Conservation (phyloP, 345 rosid genomes). For the Eucalyptus camaldulensis region DNA sequence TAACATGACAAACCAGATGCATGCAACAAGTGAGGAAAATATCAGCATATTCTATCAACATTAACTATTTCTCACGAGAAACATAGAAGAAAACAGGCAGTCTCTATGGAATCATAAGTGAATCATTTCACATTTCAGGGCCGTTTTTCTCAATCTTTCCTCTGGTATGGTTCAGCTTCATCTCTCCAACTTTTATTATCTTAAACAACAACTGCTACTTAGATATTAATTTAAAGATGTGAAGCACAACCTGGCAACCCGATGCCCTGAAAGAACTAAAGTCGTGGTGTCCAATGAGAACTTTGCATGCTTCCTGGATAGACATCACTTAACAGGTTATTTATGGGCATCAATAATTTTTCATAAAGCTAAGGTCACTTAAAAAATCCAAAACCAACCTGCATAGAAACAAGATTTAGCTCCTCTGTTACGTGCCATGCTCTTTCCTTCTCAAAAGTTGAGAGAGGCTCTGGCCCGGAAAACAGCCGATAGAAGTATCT, state of each 20-base stretch:
- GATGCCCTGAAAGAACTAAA: conserved; percentile 95
- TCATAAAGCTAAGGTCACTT: neutral
- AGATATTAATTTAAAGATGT: neutral
- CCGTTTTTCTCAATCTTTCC: neutral
- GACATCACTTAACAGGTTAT: neutral
- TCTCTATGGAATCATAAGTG: neutral
- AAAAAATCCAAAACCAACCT: conserved; percentile 28
- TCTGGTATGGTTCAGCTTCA: neutral
- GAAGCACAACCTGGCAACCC: conserved; percentile 67
- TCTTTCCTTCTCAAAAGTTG: conserved; percentile 63
- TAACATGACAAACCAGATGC: neutral
- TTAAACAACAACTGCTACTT: neutral
- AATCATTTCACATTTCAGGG: neutral
- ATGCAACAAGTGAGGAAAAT: neutral
- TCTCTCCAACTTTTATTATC: neutral
- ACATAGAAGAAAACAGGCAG: neutral
- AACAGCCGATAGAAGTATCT: conserved; percentile 87
- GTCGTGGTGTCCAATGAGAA: conserved; percentile 81
- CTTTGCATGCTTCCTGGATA: conserved; percentile 84
- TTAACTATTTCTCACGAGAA: neutral
- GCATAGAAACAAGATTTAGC: conserved; percentile 64
- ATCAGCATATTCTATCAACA: neutral
- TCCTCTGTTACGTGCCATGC: conserved; percentile 82
- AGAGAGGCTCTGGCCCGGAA: conserved; percentile 62
- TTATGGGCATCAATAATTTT: neutral